These are phyloP conservation scores for Hypericum androsaemum DNA, from an alignment of 345 rosid species.

Conservation along the genomic window DNA sequence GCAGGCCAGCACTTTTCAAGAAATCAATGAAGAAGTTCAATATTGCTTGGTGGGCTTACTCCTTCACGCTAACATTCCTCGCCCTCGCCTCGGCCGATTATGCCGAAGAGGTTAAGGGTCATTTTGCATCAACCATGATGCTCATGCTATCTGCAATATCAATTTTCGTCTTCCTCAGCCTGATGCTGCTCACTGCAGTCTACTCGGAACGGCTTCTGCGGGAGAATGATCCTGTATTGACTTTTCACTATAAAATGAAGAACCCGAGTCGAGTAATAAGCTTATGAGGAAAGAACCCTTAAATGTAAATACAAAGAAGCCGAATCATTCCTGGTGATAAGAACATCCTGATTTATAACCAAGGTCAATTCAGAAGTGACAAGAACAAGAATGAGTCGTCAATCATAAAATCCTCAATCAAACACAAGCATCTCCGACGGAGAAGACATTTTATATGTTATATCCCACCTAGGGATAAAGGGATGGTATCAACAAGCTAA, in stretches of 20 bases:
- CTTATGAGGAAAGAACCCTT: too few relatives aligned
- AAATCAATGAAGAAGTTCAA: conserved; percentile 57
- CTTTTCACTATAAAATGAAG: conserved; percentile 12
- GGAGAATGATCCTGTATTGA: conserved; percentile 25
- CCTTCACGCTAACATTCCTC: conserved; percentile 45
- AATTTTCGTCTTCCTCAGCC: conserved; percentile 34
- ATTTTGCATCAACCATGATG: conserved; percentile 28
- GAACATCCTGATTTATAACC: too few relatives aligned
- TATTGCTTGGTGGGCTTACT: conserved; percentile 66
- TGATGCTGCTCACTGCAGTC: conserved; percentile 41
- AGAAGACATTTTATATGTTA: background rate
- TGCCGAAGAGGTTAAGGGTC: conserved; percentile 35
- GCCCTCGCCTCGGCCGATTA: conserved; percentile 49
- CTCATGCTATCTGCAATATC: conserved; percentile 36
- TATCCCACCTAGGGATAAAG: background rate
- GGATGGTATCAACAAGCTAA: too few relatives aligned
- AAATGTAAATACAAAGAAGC: too few relatives aligned
- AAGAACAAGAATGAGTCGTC: conserved; percentile 10
- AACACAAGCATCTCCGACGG: background rate
- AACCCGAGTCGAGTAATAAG: too few relatives aligned
- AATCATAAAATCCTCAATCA: background rate
- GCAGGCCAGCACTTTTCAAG: conserved; percentile 54
- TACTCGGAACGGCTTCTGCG: conserved; percentile 20
- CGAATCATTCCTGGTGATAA: too few relatives aligned
- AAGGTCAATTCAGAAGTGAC: background rate